These are phyloP conservation scores for Wakefieldia striispora DNA, from an alignment of 768 basidiomycete genomes.

Conservation along the genomic window DNA sequence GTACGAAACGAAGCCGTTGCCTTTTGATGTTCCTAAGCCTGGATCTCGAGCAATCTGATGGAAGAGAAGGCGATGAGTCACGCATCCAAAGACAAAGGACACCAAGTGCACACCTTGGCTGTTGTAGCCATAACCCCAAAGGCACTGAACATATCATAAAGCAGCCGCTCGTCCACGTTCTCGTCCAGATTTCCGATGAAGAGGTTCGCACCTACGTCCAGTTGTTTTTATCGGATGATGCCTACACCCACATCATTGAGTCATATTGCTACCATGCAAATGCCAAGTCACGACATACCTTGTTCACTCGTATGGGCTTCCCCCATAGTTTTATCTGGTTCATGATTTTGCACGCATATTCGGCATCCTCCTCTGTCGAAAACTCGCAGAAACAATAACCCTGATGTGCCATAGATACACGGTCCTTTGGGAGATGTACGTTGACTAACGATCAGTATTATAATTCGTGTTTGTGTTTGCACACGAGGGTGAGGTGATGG, in stretches of 20 bases:
- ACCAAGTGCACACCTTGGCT: conserved; percentile 60
- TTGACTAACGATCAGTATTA: conserved; percentile 65
- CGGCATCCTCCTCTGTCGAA: conserved; percentile 96
- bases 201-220: conserved; percentile 96
- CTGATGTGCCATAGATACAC: conserved; percentile 97
- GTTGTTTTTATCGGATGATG: conserved; percentile 97
- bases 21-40: conserved; percentile 81
- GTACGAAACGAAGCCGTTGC: conserved; percentile 96
- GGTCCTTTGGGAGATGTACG: conserved; percentile 97
- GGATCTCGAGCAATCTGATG: conserved; percentile 89
- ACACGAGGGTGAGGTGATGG: no score
- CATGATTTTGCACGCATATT: conserved; percentile 99
- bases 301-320: conserved; percentile 98
- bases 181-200: conserved; percentile 96
- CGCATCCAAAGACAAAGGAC: neutral
- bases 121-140: conserved; percentile 93
- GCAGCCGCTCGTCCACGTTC: conserved; percentile 86
- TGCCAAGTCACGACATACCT: conserved; percentile 53
- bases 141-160: conserved; percentile 94
- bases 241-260: conserved; percentile 45
- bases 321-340: conserved; percentile 99
- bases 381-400: conserved; percentile 99
- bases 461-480: no score
- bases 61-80: conserved; percentile 5
- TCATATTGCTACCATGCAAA: neutral